Base-by-base conservation (phyloP, 176 grass and related monocot species). In the Triticum urartu region DNA sequence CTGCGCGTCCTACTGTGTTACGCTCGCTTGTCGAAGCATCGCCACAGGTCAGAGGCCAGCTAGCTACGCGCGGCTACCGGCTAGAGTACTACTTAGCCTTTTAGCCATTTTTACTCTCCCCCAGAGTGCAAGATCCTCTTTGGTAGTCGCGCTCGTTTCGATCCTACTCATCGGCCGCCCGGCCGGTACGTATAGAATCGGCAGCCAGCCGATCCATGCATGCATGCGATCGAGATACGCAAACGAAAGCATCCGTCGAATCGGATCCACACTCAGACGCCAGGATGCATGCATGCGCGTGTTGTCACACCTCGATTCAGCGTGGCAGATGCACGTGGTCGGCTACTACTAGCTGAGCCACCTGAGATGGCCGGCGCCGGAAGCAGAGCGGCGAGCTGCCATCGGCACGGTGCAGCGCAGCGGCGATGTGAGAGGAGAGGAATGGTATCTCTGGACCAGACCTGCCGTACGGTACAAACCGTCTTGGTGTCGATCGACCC, bases 41-140 rank as follows among this genome's bases (percentile, higher is more conserved):
- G 32, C 5, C 24, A 21, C 12, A 24, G 14, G n/a, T 50, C 64
- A 10, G n/a, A 24, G 14, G n/a, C 68, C 64, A 10, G n/a, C 56
- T 43, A 79, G 22, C 11, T 26, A 5, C 28, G 48, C 5, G 17
- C 24, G 22, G 65, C 9, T 35, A 22, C 3, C 5, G 15, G 52
- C 18, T 5, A 68, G n/a, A 22, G 20, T 10, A 42, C 13, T 17
- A 34, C 3, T 18, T 11, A 9, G 40, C 39, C 9, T 42, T 40
- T 40, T 6, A 8, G 38, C 1, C 38, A 43, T 2, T 3, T 63
- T 56, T 22, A 43, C 35, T n/a, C 33, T 25, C n/a, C 35, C 20
- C 21, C 34, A n/a, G 30, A 5, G 73, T 21, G 77, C 59, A 43
- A 43, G 15, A 85, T 85, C 87, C 20, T 81, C 77, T 68, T 89